Percentiles rank a stretch among this genome's conserved stretches.
These are phyloP conservation scores for Penicillium sp. DNA, from an alignment of 2,329 filamentous ascomycete species.

Conservation along the genomic window DNA sequence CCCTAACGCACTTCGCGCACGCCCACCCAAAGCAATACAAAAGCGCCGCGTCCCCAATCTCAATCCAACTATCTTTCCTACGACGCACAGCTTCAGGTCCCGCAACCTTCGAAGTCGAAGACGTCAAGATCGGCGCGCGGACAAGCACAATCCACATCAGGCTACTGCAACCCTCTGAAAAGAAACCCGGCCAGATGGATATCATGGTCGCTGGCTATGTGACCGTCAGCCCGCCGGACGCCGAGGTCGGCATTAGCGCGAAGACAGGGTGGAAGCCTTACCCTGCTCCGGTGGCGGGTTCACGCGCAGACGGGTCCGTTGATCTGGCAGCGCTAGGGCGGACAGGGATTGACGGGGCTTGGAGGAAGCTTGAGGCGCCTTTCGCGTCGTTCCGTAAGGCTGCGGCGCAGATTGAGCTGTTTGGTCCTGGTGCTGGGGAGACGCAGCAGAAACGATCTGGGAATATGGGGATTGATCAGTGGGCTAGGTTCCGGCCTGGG, in stretches of 20 bases:
- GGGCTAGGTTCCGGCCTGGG: conserved; percentile 62
- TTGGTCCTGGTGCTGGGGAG: conserved; percentile 34
- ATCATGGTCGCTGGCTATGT: conserved; percentile 65
- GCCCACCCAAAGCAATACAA: conserved; percentile 54
- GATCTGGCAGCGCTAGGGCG: conserved; percentile 22
- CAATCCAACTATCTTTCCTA: conserved; percentile 65
- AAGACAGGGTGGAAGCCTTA: conserved; percentile 55
- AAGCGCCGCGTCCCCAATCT: conserved; percentile 57
- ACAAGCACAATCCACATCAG: conserved; percentile 64
- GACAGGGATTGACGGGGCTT: conserved; percentile 29
- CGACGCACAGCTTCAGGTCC: conserved; percentile 61
- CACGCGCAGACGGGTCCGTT: conserved; percentile 34
- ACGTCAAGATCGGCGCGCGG: conserved; percentile 65
- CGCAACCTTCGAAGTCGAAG: conserved; percentile 58
- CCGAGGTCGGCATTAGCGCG: conserved; percentile 59
- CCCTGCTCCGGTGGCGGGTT: conserved; percentile 45
- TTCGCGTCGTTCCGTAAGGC: conserved; percentile 49
- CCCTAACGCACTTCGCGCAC: conserved; percentile 60
- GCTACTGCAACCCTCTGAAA: conserved; percentile 45
- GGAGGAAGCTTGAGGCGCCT: conserved; percentile 27
- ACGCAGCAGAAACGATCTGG: conserved; percentile 17
- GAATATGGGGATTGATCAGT: conserved; percentile 57
- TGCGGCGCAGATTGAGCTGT: conserved; percentile 52
- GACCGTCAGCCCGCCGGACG: conserved; percentile 60
- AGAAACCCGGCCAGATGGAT: conserved; percentile 41